These are phyloP conservation scores for Aureobasidium pullulans DNA, from an alignment of 2,329 filamentous ascomycete genomes.

Conservation along the genomic window DNA sequence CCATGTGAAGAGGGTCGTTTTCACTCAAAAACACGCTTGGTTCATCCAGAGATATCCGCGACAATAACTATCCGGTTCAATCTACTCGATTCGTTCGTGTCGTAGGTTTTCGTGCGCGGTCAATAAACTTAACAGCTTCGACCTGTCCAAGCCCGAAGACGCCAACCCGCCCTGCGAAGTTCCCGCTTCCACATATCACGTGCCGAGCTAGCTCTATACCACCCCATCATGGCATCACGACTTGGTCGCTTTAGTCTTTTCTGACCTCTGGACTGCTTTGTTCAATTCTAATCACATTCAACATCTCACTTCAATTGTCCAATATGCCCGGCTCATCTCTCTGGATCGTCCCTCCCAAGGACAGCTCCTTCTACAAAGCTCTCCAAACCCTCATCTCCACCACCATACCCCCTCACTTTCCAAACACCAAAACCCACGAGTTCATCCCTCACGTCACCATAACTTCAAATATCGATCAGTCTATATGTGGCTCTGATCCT, in stretches of 20 bases:
- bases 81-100: neutral
- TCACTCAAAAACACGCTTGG: neutral
- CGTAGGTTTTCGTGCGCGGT: neutral
- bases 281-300: neutral
- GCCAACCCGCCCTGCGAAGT: neutral
- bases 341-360: constrained; percentile 35
- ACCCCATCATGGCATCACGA: neutral
- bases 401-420: constrained; percentile 28
- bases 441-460: constrained; percentile 39
- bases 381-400: constrained; percentile 29
- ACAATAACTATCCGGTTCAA: neutral
- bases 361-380: constrained; percentile 25
- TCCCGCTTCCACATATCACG: neutral
- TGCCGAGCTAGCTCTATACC: neutral
- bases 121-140: constrained; percentile 4
- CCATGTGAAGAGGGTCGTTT: neutral
- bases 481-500: constrained; percentile 19
- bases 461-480: constrained; percentile 29
- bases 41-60: neutral
- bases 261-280: neutral
- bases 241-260: too few relatives aligned
- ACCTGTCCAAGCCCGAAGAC: neutral
- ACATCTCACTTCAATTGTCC: neutral
- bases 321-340: constrained; percentile 36
- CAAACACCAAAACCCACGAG: constrained; percentile 19